These are phyloP conservation scores for Rehmannia glutinosa DNA, from an alignment of 257 asterid genomes.

Conservation along the genomic window DNA sequence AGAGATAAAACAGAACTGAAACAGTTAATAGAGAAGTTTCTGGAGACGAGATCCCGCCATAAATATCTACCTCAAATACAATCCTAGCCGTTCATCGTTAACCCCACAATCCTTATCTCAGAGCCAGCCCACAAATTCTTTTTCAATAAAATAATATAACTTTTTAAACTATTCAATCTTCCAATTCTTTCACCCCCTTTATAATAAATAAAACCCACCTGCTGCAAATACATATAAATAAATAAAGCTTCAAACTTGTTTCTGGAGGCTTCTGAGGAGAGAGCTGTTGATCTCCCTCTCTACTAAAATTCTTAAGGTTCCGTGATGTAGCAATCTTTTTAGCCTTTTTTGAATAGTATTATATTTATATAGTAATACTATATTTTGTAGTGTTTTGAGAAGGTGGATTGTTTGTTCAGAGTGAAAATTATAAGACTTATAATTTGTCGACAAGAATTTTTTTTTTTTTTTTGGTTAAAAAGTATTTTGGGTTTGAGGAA, in stretches of 20 bases:
- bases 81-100: slow-evolving; percentile 25
- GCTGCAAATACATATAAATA: neutral
- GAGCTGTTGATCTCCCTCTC: neutral
- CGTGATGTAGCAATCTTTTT: slow-evolving; percentile 3
- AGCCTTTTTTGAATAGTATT: neutral
- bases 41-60: slow-evolving; percentile 22
- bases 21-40: slow-evolving; percentile 26
- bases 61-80: slow-evolving; percentile 20
- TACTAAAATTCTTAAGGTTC: neutral
- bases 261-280: slow-evolving; percentile 25
- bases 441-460: slow-evolving; percentile 53
- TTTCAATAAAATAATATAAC: neutral
- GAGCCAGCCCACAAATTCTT: neutral
- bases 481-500: slow-evolving; percentile 19
- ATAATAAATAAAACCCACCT: neutral
- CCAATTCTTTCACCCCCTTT: slow-evolving; percentile 5
- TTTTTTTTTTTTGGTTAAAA: slow-evolving; percentile 13
- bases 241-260: neutral
- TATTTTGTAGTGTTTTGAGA: neutral
- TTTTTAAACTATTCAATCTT: slow-evolving; percentile 9
- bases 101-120: neutral
- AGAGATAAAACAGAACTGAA: neutral
- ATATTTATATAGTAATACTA: neutral
- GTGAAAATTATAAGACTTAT: neutral
- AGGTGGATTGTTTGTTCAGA: too few relatives aligned